Percentiles rank a stretch among this genome's conserved stretches.
phyloP scores from a whole-genome alignment of 2,329 filamentous ascomycete species.

The Biscogniauxia sp. region DNA sequence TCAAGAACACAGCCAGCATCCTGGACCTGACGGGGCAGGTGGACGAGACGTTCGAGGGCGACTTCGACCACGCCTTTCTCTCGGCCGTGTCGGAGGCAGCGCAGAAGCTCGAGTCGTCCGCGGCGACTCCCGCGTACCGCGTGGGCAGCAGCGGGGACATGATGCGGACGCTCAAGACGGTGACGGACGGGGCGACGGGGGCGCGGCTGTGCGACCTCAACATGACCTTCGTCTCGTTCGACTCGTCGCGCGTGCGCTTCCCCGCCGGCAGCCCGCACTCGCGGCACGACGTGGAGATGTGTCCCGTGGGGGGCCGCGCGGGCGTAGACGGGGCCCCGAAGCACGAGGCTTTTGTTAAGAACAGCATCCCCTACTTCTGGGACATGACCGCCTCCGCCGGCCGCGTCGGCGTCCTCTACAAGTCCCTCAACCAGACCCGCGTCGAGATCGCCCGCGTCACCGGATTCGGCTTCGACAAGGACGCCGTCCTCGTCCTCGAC shows the following conservation, averaged over 20 bases:
- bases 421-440: slow-evolving; percentile 35
- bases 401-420: slow-evolving; percentile 31
- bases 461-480: slow-evolving; percentile 32
- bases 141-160: slow-evolving; percentile 34
- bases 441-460: slow-evolving; percentile 31
- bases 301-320: slow-evolving; percentile 23
- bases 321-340: slow-evolving; percentile 19
- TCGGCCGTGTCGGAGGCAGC: slow-evolving; percentile 23
- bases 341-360: slow-evolving; percentile 34
- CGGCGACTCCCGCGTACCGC: slow-evolving; percentile 25
- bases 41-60: slow-evolving; percentile 23
- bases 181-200: slow-evolving; percentile 24
- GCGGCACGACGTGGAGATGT: slow-evolving; percentile 32
- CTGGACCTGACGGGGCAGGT: slow-evolving; percentile 27
- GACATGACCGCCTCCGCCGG: slow-evolving; percentile 30
- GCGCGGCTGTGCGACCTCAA: slow-evolving; percentile 32
- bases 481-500: slow-evolving; percentile 32
- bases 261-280: slow-evolving; percentile 28
- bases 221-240: slow-evolving; percentile 37
- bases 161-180: slow-evolving; percentile 36
- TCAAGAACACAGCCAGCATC: slow-evolving; percentile 33
- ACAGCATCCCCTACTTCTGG: slow-evolving; percentile 34
- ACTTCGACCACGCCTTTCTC: slow-evolving; percentile 32
- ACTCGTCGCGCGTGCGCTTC: slow-evolving; percentile 29
- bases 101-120: slow-evolving; percentile 18